Evolutionary conservation across 164 flowering plant species (phyloP), one percentile per base, ranked within the genome.

Genomic region (Vitis rotundifolia): DNA sequence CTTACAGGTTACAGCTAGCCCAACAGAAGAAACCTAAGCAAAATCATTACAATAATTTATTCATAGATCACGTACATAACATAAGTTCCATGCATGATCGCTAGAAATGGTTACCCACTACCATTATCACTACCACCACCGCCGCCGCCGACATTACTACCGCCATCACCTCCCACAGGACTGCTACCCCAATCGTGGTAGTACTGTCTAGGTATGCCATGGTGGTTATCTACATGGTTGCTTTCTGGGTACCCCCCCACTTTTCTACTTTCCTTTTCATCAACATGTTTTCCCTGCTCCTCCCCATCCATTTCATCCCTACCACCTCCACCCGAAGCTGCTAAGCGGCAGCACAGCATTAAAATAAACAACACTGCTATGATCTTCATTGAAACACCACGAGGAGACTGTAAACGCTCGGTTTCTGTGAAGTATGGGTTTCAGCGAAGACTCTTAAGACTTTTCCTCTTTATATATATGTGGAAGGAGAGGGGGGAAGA

Each of bases 141-240:
- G 55, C 55, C 56, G n/a, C n/a, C 56, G 56, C 13, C n/a, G 7
- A 3, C 37, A 31, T 31, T 31, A 37, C 44, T 5, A 6, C 44
- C 44, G 44, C 66, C 56, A 11, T 37, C 64, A 49, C 37, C 58
- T 68, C 71, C 63, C 26, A 26, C 31, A 19, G 71, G 29, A 37
- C 65, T 51, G 53, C 69, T 59, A 16, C 73, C 19, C 19, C 47
- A 10, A 60, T 67, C 67, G 26, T 69, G 29, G 72, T 67, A 80
- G 61, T 72, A 18, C 54, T 75, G 70, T 65, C 83, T 63, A 11
- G 81, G 77, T 31, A 77, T 77, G 68, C 49, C 65, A 47, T 80
- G 83, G 69, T 80, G 83, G 68, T 78, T 75, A 63, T 73, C 66
- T 3, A 68, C 51, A 37, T 37, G 44, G 69, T 29, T 70, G 57